Evolutionary conservation across 2,329 filamentous ascomycete species (phyloP).

Genomic region (Tetracladium maxilliforme): DNA sequence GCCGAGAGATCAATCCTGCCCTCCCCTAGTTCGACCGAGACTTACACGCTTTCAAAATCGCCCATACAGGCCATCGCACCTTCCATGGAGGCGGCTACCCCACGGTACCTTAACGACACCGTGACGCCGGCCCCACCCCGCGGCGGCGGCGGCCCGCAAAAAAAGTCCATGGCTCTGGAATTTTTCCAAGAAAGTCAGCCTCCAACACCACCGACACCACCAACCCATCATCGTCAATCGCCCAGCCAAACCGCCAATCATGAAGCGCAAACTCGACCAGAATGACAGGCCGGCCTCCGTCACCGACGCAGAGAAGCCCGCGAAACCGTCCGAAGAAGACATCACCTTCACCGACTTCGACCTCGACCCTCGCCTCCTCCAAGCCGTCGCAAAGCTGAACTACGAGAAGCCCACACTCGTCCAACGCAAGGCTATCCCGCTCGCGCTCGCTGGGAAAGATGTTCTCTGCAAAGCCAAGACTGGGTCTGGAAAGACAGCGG

Average conservation of each 20-base stretch:
- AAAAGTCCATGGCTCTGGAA: too few relatives aligned
- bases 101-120: too few relatives aligned
- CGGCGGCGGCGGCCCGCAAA: too few relatives aligned
- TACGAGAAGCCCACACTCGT: slow-evolving; percentile 81
- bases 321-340: slow-evolving; percentile 7
- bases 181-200: too few relatives aligned
- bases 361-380: slow-evolving; percentile 72
- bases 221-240: too few relatives aligned
- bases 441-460: slow-evolving; percentile 78
- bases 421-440: slow-evolving; percentile 74
- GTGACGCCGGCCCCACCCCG: too few relatives aligned
- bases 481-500: slow-evolving; percentile 94
- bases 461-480: slow-evolving; percentile 87
- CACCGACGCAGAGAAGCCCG: slow-evolving; percentile 14
- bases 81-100: too few relatives aligned
- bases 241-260: slow-evolving; percentile 13
- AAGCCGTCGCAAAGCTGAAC: slow-evolving; percentile 71
- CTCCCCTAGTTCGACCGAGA: too few relatives aligned
- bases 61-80: too few relatives aligned
- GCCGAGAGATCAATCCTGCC: too few relatives aligned
- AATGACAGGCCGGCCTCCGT: slow-evolving; percentile 30
- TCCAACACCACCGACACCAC: too few relatives aligned
- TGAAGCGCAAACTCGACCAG: slow-evolving; percentile 49
- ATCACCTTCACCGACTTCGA: slow-evolving; percentile 59
- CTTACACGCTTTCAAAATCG: too few relatives aligned